A percentile compares a stretch with the other conserved stretches of the same genome.
phyloP scores from a whole-genome alignment of 169 alveolate species.

The Plasmodium gaboni region DNA sequence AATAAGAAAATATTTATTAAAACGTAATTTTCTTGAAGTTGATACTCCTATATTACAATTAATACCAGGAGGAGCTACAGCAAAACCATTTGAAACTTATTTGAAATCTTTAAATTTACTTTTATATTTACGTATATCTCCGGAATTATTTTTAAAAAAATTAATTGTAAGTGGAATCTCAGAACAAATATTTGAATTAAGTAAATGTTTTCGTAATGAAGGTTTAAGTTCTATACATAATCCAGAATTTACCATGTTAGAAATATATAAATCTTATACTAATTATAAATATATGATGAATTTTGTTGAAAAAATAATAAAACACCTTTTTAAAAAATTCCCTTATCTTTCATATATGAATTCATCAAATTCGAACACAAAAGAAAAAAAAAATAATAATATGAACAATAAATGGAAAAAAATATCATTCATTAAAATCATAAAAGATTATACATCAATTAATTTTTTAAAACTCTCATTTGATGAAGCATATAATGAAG shows the following conservation, averaged over 20 bases:
- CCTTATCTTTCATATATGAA: neutral
- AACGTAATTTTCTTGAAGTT: conserved; percentile 91
- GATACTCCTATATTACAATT: conserved; percentile 96
- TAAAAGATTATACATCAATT: conserved; percentile 35
- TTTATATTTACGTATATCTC: conserved; percentile 94
- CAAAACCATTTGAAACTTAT: conserved; percentile 93
- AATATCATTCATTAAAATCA: conserved; percentile 36
- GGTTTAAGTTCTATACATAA: conserved; percentile 92
- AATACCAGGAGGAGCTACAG: conserved; percentile 95
- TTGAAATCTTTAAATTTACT: conserved; percentile 93
- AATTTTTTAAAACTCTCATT: conserved; percentile 36
- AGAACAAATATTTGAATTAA: conserved; percentile 94
- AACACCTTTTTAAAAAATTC: conserved; percentile 78
- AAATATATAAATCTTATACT: conserved; percentile 94
- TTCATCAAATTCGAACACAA: neutral
- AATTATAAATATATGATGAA: conserved; percentile 94
- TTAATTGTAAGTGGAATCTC: conserved; percentile 94
- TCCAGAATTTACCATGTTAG: conserved; percentile 95
- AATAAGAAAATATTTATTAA: conserved; percentile 84
- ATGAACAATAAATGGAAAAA: conserved; percentile 32
- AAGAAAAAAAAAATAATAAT: neutral
- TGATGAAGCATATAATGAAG: conserved; percentile 73
- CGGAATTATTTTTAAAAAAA: conserved; percentile 94
- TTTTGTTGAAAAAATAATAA: conserved; percentile 91
- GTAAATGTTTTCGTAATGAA: conserved; percentile 96